These are phyloP conservation scores for Yamadazyma epiphylla DNA, from an alignment of 1,139 yeast species.

Conservation along the genomic window DNA sequence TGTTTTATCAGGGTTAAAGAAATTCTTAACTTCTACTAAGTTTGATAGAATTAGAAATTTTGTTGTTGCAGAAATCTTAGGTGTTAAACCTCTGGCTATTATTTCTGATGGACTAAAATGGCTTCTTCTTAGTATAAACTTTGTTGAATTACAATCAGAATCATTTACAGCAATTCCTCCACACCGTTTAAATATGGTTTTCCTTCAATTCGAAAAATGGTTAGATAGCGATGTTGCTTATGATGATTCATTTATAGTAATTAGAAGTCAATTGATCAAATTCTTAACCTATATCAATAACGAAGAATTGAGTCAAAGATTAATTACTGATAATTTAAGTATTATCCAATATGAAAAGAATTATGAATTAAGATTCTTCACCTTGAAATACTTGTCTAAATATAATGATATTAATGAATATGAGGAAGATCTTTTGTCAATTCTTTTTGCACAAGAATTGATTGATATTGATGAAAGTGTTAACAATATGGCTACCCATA, in stretches of 20 bases:
- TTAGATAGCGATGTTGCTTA: constrained; percentile 60
- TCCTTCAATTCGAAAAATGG: constrained; percentile 52
- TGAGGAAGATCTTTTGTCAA: constrained; percentile 34
- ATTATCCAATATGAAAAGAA: constrained; percentile 33
- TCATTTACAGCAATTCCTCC: constrained; percentile 43
- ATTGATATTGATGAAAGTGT: constrained; percentile 11
- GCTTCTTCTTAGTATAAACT: constrained; percentile 47
- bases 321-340: constrained; percentile 52
- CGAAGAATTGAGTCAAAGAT: constrained; percentile 26
- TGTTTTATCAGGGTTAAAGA: constrained; percentile 29
- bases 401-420: neutral
- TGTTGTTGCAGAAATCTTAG: constrained; percentile 63
- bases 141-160: constrained; percentile 34
- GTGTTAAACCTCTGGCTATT: constrained; percentile 41
- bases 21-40: constrained; percentile 26
- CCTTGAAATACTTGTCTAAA: constrained; percentile 43
- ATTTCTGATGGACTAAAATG: constrained; percentile 39
- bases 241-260: constrained; percentile 47
- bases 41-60: constrained; percentile 56
- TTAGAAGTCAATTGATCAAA: constrained; percentile 51
- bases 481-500: constrained; percentile 26
- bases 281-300: constrained; percentile 31
- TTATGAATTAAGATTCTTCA: constrained; percentile 43
- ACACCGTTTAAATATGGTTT: constrained; percentile 59
- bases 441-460: constrained; percentile 25